Conservation (phyloP, 208 protist genomes). For the Wallacemonas collosoma region DNA sequence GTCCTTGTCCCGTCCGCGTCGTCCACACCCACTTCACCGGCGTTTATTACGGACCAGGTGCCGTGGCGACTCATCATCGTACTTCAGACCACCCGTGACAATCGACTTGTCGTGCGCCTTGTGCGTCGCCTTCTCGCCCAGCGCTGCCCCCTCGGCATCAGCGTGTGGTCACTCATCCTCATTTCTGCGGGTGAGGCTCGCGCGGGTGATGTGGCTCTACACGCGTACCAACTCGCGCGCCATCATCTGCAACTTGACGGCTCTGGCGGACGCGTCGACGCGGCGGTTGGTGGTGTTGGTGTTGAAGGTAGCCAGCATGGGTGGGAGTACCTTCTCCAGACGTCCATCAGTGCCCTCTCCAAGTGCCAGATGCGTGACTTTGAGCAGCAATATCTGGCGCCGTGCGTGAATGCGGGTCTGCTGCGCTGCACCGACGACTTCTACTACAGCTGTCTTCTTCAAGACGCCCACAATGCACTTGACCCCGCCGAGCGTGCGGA, state of each 20-base stretch:
- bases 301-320: not conserved
- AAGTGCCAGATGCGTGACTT: constrained; percentile 70
- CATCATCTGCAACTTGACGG: constrained; percentile 17
- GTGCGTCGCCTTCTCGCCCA: constrained; percentile 46
- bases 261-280: not conserved
- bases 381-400: constrained; percentile 57
- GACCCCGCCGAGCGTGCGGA: constrained; percentile 50
- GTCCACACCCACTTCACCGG: constrained; percentile 1
- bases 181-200: constrained; percentile 62
- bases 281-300: not conserved
- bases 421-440: constrained; percentile 71
- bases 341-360: constrained; percentile 62
- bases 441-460: constrained; percentile 64
- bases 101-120: constrained; percentile 45
- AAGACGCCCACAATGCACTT: constrained; percentile 76
- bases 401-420: constrained; percentile 33
- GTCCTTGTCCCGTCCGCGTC: not conserved
- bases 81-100: constrained; percentile 52
- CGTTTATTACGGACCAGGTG: constrained; percentile 35
- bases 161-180: constrained; percentile 72
- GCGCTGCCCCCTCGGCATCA: constrained; percentile 30
- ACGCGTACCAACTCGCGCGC: constrained; percentile 37
- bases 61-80: constrained; percentile 57
- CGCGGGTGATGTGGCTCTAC: constrained; percentile 60
- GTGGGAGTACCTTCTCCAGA: constrained; percentile 81